phyloP scores from a whole-genome alignment of 441 rosid species.

The Croton setiger region DNA sequence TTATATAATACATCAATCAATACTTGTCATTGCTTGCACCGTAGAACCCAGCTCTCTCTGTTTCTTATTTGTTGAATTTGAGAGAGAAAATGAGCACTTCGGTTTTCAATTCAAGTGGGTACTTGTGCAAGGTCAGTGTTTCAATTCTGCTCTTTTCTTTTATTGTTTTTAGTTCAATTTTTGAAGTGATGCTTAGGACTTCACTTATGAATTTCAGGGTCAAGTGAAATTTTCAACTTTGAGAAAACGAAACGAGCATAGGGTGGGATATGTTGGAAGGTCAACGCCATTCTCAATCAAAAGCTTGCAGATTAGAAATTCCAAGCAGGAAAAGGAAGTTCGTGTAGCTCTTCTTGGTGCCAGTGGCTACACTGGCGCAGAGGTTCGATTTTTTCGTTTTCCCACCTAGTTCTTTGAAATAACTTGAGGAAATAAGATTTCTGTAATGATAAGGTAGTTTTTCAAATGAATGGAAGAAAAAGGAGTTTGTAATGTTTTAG shows the following conservation, averaged over 20 bases:
- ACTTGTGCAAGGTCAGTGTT: conserved; percentile 44
- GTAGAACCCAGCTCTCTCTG: neutral
- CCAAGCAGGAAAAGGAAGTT: conserved; percentile 45
- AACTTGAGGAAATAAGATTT: no score
- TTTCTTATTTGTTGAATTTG: conserved; percentile 7
- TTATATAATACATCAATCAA: neutral
- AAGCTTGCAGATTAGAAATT: conserved; percentile 36
- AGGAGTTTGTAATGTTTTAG: no score
- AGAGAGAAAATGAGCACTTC: conserved; percentile 35
- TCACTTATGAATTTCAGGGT: conserved; percentile 31
- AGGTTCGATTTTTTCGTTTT: conserved; percentile 53
- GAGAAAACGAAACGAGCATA: conserved; percentile 30
- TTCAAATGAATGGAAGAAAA: no score
- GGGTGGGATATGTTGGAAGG: conserved; percentile 34
- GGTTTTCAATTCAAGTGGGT: conserved; percentile 33
- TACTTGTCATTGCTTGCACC: neutral
- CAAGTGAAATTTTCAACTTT: conserved; percentile 31
- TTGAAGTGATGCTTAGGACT: neutral
- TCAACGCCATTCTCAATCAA: conserved; percentile 32
- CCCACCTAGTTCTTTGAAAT: no score
- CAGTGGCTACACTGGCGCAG: conserved; percentile 97
- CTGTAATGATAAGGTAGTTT: no score
- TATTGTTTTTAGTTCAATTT: neutral
- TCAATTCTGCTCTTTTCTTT: neutral
- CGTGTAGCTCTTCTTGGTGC: conserved; percentile 86